Evolutionary conservation across 2,329 filamentous ascomycete genomes (phyloP).

Genomic region (Acrodontium crateriforme): DNA sequence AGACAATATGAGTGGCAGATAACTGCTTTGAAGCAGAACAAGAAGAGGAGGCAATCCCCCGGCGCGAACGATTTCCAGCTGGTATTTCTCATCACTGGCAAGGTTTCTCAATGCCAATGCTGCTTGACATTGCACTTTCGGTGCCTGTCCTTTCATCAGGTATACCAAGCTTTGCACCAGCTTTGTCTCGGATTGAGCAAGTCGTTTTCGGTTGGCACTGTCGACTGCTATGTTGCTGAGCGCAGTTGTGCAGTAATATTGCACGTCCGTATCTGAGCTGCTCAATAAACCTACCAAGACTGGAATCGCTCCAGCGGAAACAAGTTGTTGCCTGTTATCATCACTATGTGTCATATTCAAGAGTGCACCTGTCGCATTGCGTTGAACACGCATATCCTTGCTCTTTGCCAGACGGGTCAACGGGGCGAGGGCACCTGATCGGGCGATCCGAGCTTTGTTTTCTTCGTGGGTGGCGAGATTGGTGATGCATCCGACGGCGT

Average conservation of each 20-base stretch:
- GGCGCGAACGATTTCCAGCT: slow-evolving; percentile 89
- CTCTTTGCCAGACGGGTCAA: slow-evolving; percentile 89
- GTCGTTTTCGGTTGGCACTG: slow-evolving; percentile 73
- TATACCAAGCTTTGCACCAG: slow-evolving; percentile 89
- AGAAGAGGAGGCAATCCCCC: slow-evolving; percentile 75
- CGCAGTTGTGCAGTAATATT: slow-evolving; percentile 98
- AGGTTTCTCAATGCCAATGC: slow-evolving; percentile 87
- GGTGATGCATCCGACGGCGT: slow-evolving; percentile 96
- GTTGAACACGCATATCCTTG: slow-evolving; percentile 95
- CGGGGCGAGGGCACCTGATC: slow-evolving; percentile 81
- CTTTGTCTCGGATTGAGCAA: slow-evolving; percentile 80
- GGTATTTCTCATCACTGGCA: slow-evolving; percentile 96
- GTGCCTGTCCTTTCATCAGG: slow-evolving; percentile 92
- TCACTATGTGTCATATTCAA: slow-evolving; percentile 99
- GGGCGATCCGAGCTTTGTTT: slow-evolving; percentile 96
- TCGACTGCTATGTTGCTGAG: slow-evolving; percentile 98
- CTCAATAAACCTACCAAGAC: slow-evolving; percentile 90
- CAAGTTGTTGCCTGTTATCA: slow-evolving; percentile 93
- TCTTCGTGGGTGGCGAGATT: slow-evolving; percentile 97
- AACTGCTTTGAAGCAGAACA: slow-evolving; percentile 83
- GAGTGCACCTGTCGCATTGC: slow-evolving; percentile 89
- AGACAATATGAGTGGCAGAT: slow-evolving; percentile 87
- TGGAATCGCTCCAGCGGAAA: slow-evolving; percentile 94
- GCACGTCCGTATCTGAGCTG: slow-evolving; percentile 88
- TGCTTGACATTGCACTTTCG: slow-evolving; percentile 96